A percentile compares a stretch with the other conserved stretches of the same genome.
Evolutionary conservation across 768 basidiomycete species (phyloP).

Genomic region (Amylocystis lapponica): DNA sequence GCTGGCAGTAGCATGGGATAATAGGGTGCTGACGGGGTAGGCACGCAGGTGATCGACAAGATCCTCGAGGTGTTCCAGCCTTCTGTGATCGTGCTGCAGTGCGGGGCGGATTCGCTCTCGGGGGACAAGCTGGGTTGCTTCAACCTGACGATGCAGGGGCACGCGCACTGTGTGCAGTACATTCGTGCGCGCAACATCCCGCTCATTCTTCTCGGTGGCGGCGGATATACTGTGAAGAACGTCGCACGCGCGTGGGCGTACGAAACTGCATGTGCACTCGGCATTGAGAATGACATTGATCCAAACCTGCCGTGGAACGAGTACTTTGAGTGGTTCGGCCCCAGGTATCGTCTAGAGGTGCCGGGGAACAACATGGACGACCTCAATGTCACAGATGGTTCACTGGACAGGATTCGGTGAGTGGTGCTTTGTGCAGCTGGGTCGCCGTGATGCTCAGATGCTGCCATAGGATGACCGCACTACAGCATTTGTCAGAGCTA

Average conservation of each 20-base stretch:
- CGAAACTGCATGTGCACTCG: slow-evolving; percentile 94
- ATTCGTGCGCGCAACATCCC: slow-evolving; percentile 80
- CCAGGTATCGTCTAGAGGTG: slow-evolving; percentile 90
- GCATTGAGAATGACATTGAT: slow-evolving; percentile 72
- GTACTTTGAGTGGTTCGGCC: slow-evolving; percentile 98
- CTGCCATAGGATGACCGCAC: slow-evolving; percentile 38
- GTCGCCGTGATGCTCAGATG: not conserved
- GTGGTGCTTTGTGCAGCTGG: slow-evolving; percentile 17
- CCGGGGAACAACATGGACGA: slow-evolving; percentile 93
- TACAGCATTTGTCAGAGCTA: slow-evolving; percentile 53
- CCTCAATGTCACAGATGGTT: slow-evolving; percentile 74
- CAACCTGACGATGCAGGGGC: slow-evolving; percentile 94
- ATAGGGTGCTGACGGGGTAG: slow-evolving; percentile 29
- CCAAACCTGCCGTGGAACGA: slow-evolving; percentile 78
- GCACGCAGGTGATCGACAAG: slow-evolving; percentile 68
- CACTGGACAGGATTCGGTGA: slow-evolving; percentile 74
- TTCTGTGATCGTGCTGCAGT: slow-evolving; percentile 85
- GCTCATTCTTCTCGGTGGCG: slow-evolving; percentile 88
- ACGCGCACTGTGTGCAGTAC: slow-evolving; percentile 87
- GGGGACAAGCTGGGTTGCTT: slow-evolving; percentile 96
- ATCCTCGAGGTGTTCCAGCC: slow-evolving; percentile 88
- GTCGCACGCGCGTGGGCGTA: slow-evolving; percentile 94
- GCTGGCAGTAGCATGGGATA: not conserved
- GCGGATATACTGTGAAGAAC: slow-evolving; percentile 96
- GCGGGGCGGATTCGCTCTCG: slow-evolving; percentile 92